Evolutionary conservation across 2,329 filamentous ascomycete genomes (phyloP).

Genomic region (Colletotrichum aenigma): DNA sequence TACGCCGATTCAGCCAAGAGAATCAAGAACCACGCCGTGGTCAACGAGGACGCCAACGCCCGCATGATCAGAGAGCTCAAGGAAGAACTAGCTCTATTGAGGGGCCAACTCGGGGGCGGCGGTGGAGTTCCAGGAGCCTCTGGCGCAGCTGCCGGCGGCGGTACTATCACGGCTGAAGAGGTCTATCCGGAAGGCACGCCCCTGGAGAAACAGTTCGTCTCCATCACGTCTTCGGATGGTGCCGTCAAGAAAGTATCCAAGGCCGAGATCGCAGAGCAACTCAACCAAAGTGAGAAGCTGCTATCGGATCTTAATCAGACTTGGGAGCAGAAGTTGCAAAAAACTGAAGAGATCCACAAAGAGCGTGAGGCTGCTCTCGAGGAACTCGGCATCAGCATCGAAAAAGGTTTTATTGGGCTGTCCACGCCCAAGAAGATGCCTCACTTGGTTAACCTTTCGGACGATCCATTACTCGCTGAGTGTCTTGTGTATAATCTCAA

Average conservation of each 20-base stretch:
- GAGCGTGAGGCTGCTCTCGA: slow-evolving; percentile 94
- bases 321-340: slow-evolving; percentile 95
- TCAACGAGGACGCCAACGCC: slow-evolving; percentile 98
- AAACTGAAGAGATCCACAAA: slow-evolving; percentile 97
- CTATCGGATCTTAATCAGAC: slow-evolving; percentile 97
- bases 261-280: slow-evolving; percentile 95
- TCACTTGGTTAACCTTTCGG: slow-evolving; percentile 96
- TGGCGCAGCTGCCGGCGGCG: slow-evolving; percentile 44
- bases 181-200: slow-evolving; percentile 93
- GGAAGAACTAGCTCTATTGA: slow-evolving; percentile 85
- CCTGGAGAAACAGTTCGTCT: slow-evolving; percentile 93
- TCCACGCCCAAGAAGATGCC: slow-evolving; percentile 99
- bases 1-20: slow-evolving; percentile 98
- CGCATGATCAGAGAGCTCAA: slow-evolving; percentile 99
- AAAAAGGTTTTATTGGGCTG: slow-evolving; percentile 95
- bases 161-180: slow-evolving; percentile 68
- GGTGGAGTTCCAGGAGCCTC: slow-evolving; percentile 47
- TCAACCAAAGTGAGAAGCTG: slow-evolving; percentile 95
- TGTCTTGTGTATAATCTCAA: slow-evolving; percentile 98
- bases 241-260: slow-evolving; percentile 94
- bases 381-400: slow-evolving; percentile 97
- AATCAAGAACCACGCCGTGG: slow-evolving; percentile 99
- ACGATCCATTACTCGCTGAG: slow-evolving; percentile 90
- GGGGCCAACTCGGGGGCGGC: slow-evolving; percentile 78
- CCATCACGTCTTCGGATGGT: slow-evolving; percentile 86